phyloP scores from a whole-genome alignment of 176 grass and related monocot genomes.

The Pharus latifolius region DNA sequence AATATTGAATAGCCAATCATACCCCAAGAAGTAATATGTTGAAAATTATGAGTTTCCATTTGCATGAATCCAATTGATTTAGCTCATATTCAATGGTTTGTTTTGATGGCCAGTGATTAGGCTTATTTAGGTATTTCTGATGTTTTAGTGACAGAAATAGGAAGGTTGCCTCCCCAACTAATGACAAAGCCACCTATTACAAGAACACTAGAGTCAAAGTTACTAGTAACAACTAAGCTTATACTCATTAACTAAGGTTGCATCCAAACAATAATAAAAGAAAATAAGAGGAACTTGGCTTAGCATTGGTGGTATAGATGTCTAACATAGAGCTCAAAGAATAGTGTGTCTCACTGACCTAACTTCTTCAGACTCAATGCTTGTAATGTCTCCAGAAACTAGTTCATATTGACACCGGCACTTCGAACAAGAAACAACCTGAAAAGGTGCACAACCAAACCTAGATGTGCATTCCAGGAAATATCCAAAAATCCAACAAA shows the following conservation, averaged over 20 bases:
- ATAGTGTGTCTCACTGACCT: constrained; percentile 45
- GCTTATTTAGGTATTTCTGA: neutral
- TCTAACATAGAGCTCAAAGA: neutral
- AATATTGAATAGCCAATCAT: neutral
- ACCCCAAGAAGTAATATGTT: neutral
- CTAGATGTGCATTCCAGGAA: constrained; percentile 7
- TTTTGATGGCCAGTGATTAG: neutral
- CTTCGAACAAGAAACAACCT: constrained; percentile 94
- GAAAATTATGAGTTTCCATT: neutral
- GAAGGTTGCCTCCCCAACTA: neutral
- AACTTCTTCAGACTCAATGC: constrained; percentile 86
- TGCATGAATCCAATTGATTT: neutral
- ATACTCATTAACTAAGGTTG: neutral
- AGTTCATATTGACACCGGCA: constrained; percentile 89
- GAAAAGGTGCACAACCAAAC: constrained; percentile 19
- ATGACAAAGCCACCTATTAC: neutral
- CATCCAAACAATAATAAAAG: neutral
- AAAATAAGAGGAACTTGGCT: neutral
- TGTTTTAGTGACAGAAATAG: neutral
- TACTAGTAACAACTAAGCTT: neutral
- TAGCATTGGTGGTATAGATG: neutral
- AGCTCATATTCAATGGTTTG: neutral
- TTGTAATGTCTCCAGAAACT: constrained; percentile 78
- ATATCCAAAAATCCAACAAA: neutral
- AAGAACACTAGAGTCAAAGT: neutral